These are phyloP conservation scores for Colletotrichum sp. DNA, from an alignment of 2,329 filamentous ascomycete species.

Conservation along the genomic window DNA sequence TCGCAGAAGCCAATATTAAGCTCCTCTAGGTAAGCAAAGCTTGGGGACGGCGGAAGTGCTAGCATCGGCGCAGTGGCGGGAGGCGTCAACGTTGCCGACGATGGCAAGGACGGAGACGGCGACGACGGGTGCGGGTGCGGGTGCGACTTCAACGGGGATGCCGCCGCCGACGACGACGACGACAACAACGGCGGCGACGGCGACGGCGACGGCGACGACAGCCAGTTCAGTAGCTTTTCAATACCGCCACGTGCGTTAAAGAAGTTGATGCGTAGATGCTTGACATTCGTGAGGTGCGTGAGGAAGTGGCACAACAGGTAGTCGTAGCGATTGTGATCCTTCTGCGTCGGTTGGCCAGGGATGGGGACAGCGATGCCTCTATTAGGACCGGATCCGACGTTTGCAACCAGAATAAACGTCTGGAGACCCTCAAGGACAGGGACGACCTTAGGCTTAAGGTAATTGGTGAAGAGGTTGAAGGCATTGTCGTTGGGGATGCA, in stretches of 20 bases:
- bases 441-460: conserved; percentile 36
- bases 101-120: conserved; percentile 5
- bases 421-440: conserved; percentile 50
- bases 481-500: conserved; percentile 41
- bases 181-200: conserved; percentile 29
- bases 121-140: neutral
- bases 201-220: conserved; percentile 26
- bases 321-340: neutral
- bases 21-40: conserved; percentile 38
- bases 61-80: neutral
- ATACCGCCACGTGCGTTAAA: conserved; percentile 11
- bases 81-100: neutral
- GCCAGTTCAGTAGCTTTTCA: conserved; percentile 42
- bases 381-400: neutral
- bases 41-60: conserved; percentile 25
- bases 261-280: conserved; percentile 60
- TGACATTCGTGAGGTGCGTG: conserved; percentile 43
- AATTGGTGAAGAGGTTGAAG: conserved; percentile 49
- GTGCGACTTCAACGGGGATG: neutral
- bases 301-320: conserved; percentile 41
- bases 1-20: conserved; percentile 49
- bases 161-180: conserved; percentile 26
- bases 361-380: neutral
- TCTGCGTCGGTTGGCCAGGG: neutral
- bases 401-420: conserved; percentile 45